Conservation (phyloP, 2,329 filamentous ascomycete species). For the Colletotrichum sp. region DNA sequence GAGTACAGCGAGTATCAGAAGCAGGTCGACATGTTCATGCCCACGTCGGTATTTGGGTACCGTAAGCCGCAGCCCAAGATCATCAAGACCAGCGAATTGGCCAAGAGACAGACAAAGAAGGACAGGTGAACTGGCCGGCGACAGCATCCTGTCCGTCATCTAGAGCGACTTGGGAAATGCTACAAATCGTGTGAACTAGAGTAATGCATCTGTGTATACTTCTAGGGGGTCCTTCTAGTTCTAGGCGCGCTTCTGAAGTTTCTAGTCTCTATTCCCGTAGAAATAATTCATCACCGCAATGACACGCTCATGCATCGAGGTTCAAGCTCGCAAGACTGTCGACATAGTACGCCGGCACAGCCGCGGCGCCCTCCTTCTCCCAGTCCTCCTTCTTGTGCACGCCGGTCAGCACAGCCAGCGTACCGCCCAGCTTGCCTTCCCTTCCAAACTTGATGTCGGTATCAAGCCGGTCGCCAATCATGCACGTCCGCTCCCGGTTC, state of each 20-base stretch:
- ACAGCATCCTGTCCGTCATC: neutral
- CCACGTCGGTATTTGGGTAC: conserved; percentile 55
- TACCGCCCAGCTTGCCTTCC: conserved; percentile 88
- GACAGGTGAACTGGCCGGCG: conserved; percentile 25
- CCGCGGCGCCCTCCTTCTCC: conserved; percentile 68
- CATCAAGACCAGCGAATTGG: conserved; percentile 56
- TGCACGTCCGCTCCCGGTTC: conserved; percentile 83
- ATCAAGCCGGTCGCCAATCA: conserved; percentile 93
- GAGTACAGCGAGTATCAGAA: conserved; percentile 87
- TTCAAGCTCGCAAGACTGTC: conserved; percentile 81
- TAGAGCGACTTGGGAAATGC: conserved; percentile 22
- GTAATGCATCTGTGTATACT: neutral
- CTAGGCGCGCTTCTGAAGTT: neutral
- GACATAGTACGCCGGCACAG: conserved; percentile 82
- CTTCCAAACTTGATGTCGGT: conserved; percentile 97
- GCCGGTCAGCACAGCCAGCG: conserved; percentile 87
- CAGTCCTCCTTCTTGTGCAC: conserved; percentile 87
- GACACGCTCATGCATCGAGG: neutral
- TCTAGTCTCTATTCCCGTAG: neutral
- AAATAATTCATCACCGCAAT: neutral
- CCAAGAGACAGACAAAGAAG: conserved; percentile 48
- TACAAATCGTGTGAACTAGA: neutral
- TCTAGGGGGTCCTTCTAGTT: conserved; percentile 1
- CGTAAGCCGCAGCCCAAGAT: conserved; percentile 47
- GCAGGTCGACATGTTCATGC: conserved; percentile 83